Evolutionary conservation across 108 stramenopile genomes (phyloP), one percentile per base, ranked within the genome.

Genomic region (Seminavis robusta): DNA sequence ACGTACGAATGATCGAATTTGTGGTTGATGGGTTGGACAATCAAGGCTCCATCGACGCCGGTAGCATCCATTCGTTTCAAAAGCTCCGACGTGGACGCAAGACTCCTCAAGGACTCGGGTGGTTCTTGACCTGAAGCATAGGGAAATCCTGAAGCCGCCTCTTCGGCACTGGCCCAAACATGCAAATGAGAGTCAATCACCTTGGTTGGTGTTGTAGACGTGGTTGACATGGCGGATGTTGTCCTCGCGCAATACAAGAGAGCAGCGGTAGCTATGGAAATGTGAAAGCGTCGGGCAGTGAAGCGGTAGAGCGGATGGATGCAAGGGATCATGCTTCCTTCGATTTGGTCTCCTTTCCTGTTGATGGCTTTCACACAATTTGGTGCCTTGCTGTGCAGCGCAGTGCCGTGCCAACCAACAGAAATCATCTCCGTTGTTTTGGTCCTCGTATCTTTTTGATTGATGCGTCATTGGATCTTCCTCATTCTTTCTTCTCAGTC

Each of bases 11-110:
- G 93, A 50, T 94, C 93, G 48, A 74, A 90, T 66, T 91, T 92
- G 60, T 92, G 82, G 65, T 92, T 89, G 74, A 92, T 92, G 3
- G 93, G 93, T 69, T 94, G 90, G 1, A 94, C 90, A 38, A 94
- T 85, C 4, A 94, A 53, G 13, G 93, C 81, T 11, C 90, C 90
- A 45, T 87, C 84, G 9, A 94, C 84, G n/a, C 82, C 80, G 10
- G 78, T 69, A 4, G 61, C 56, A 11, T 74, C 42, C 93, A 94
- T 94, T 53, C 78, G 63, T 26, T 73, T 33, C 7, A 92, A 46
- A 1, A 94, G 65, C 17, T 50, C 63, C 4, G 59, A 47, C 8
- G 77, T 68, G 7, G 80, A 77, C 0, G 83, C 82, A 9, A 25
- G 23, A 37, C 84, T 63, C 49, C 63, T 80, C 48, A 86, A 59